phyloP scores from a whole-genome alignment of 2,329 filamentous ascomycete genomes.

The Curvularia spicifera region DNA sequence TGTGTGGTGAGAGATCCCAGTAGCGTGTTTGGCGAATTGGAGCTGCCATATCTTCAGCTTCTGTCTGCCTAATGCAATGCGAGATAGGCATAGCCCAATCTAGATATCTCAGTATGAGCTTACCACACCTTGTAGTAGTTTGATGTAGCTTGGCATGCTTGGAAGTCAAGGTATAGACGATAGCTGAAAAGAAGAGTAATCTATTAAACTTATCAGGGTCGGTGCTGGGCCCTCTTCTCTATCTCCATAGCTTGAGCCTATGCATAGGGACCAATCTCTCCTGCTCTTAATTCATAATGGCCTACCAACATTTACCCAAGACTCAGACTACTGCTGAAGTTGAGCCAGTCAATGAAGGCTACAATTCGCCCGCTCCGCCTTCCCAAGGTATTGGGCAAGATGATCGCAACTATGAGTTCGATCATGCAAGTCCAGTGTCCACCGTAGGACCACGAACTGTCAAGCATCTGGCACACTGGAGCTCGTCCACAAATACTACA shows the following conservation, averaged over 20 bases:
- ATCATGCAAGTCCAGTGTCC: constrained; percentile 10
- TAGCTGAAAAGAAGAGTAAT: constrained; percentile 1
- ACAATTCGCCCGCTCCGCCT: constrained; percentile 8
- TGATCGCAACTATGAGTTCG: constrained; percentile 13
- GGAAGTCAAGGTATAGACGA: background rate
- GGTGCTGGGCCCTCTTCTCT: constrained; percentile 1
- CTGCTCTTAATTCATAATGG: constrained; percentile 3
- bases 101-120: constrained; percentile 2
- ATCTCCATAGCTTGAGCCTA: background rate
- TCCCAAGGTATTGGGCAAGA: constrained; percentile 6
- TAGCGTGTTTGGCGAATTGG: background rate
- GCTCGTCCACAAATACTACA: constrained; percentile 15
- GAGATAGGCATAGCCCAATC: constrained; percentile 2
- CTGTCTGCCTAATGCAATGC: background rate
- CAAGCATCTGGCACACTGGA: constrained; percentile 16
- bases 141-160: constrained; percentile 8
- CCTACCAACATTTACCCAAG: constrained; percentile 16
- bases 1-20: background rate
- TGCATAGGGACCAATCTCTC: background rate
- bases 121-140: constrained; percentile 4
- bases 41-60: constrained; percentile 1
- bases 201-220: constrained; percentile 2
- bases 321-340: constrained; percentile 9
- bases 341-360: constrained; percentile 8
- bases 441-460: constrained; percentile 6